A percentile compares a stretch with the other conserved stretches of the same genome.
phyloP scores from a whole-genome alignment of 176 grass and related monocot species.

The Paspalum vaginatum region DNA sequence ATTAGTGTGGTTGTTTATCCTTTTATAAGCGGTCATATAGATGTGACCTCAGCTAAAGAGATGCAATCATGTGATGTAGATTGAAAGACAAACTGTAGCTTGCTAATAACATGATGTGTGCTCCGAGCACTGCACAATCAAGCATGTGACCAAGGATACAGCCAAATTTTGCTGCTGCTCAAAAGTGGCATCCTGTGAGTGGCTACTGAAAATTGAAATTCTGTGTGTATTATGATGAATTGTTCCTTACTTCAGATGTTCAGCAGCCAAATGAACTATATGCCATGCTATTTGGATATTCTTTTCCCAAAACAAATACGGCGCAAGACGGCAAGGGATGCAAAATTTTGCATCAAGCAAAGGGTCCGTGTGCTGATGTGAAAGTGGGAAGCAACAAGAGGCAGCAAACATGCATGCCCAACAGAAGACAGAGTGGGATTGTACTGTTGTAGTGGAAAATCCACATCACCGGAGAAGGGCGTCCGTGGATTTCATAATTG shows the following conservation, averaged over 20 bases:
- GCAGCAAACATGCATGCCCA: conserved; percentile 34
- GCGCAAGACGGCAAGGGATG: neutral
- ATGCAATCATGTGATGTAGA: conserved; percentile 40
- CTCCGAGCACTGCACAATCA: conserved; percentile 7
- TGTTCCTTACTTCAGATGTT: neutral
- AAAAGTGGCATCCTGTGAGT: conserved; percentile 17
- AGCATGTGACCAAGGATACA: neutral
- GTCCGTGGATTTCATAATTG: conserved; percentile 24
- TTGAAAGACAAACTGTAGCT: conserved; percentile 21
- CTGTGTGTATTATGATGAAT: neutral
- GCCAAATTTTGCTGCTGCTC: neutral
- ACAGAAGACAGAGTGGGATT: conserved; percentile 19
- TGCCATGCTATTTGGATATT: neutral
- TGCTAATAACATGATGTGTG: conserved; percentile 27
- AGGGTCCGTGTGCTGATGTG: neutral
- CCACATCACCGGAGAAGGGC: conserved; percentile 33
- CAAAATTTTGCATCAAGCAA: neutral
- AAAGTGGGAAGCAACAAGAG: conserved; percentile 36
- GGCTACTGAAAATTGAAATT: neutral
- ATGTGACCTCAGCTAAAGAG: conserved; percentile 39
- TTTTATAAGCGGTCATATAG: conserved; percentile 8
- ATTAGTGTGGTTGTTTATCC: conserved; percentile 14
- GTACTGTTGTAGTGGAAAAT: conserved; percentile 44
- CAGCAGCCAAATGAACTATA: conserved; percentile 6
- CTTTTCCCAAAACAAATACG: conserved; percentile 9